Base-by-base conservation (phyloP, 1,139 yeast genomes). In the Eremothecium cymbalariae region DNA sequence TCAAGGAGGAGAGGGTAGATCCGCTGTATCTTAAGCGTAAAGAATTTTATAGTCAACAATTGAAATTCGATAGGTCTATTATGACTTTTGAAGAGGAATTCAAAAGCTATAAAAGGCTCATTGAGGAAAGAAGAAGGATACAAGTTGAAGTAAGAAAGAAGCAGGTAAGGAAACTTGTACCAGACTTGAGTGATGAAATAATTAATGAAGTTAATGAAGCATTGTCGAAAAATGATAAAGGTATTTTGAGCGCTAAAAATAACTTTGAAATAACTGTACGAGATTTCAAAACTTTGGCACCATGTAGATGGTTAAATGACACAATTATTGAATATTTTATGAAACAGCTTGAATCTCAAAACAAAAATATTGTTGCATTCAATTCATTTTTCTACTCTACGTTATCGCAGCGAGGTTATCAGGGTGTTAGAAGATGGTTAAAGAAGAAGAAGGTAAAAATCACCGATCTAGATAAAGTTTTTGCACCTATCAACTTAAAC, bases 401-500 rank as follows among this genome's bases (percentile, higher is more conserved):
- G 2, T 62, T 90, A 31, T 70, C 75, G 28, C 54, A 64, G 2
- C 74, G 72, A 44, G 98, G 98, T 0, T 86, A 86, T 55, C 62
- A 62, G 25, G 88, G 90, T 6, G 97, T 90, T 4, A 72, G 76
- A 18, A 65, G 93, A 43, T 90, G 98, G 98, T 83, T 95, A 38
- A 84, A 79, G 48, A 70, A 95, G 36, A 79, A 82, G 42, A 82
- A 84, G 48, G 67, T 79, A 27, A 73, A 79, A 44, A 75, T 88
- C 8, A 68, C 75, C 6, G 67, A 72, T 25, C 62, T 80, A 44
- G 79, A 78, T 29, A 64, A 72, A 41, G 68, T 93, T 6, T 67
- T 90, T 45, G 77, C 83, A 5, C 99, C 99, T 0, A 77, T 90
- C 18, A 90, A 90, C 53, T 66, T 84, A 19, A 70, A 74, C 59